Base-by-base conservation (phyloP, 352 stramenopile species). In the Achlya hypogyna region DNA sequence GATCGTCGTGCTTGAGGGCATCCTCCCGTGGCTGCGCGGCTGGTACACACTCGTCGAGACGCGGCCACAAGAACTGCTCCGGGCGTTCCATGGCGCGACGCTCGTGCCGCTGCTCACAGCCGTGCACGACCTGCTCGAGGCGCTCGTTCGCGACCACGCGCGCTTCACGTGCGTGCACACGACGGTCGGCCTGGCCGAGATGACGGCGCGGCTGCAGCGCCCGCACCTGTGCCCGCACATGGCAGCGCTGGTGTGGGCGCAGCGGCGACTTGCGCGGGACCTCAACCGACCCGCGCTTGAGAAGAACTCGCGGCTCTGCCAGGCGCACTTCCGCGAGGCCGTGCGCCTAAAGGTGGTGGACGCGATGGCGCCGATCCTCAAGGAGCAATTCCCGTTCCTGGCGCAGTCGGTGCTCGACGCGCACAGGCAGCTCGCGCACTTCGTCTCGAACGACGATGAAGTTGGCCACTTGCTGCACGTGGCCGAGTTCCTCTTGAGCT, bases 121-220 rank as follows among this genome's bases (percentile, higher is more conserved):
- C 6, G 8, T 56, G 10, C 25, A 38, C 25, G 49, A 56, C 31
- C 31, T 56, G 2, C 49, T 56, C 2, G 49, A 56, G 25, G 18
- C 31, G 49, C 31, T 56, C 8, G 25, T 56, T n/a, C 2, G 25
- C 10, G 49, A 56, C 49, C 49, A 56, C 49, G 31, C 49, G 25
- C 49, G 49, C 3, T 56, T 56, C 31, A 56, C 49, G 25, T 56
- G 49, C 31, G 49, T 56, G 25, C 49, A 56, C 49, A 56, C 49
- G 49, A 56, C 49, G 31, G 25, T 56, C 31, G n/a, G 10, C 10
- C 49, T 56, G 2, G 25, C 14, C 2, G 49, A 56, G 6, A 56
- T 56, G 49, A 20, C 25, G 2, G 49, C 25, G 49, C 49, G 49
- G 2, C 49, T 56, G 12, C 49, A 56, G 49, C 49, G 49, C 2